Conservation (phyloP, 2,329 filamentous ascomycete genomes). For the Basipetospora sp. region DNA sequence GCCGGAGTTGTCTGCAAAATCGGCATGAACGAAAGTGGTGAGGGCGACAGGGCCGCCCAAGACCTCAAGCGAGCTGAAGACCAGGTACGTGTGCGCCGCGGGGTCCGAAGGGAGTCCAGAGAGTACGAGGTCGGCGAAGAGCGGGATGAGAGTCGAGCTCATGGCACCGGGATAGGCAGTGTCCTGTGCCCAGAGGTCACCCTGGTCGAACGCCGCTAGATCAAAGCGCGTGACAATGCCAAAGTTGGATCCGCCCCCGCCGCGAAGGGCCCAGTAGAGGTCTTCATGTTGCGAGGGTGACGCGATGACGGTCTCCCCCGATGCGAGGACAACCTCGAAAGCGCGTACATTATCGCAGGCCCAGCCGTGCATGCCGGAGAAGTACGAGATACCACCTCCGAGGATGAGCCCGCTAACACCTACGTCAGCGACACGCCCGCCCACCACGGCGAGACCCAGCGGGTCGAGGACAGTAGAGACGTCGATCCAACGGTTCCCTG, state of each 20-base stretch:
- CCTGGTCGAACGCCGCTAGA: conserved; percentile 22
- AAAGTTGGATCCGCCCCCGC: conserved; percentile 41
- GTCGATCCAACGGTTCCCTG: conserved; percentile 28
- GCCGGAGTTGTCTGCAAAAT: neutral
- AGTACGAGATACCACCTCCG: conserved; percentile 13
- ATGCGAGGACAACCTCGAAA: conserved; percentile 30
- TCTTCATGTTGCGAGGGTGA: conserved; percentile 29
- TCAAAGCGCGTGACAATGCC: conserved; percentile 39
- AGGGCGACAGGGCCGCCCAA: conserved; percentile 14
- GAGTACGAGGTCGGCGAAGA: conserved; percentile 12
- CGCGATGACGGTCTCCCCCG: conserved; percentile 29
- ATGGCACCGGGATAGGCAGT: conserved; percentile 5
- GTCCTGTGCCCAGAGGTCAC: conserved; percentile 20
- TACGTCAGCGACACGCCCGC: conserved; percentile 24
- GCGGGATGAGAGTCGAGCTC: conserved; percentile 1
- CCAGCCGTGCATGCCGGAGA: conserved; percentile 22
- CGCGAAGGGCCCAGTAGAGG: conserved; percentile 42
- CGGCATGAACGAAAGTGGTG: conserved; percentile 6
- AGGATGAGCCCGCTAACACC: conserved; percentile 17
- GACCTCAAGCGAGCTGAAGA: conserved; percentile 18
- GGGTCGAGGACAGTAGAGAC: conserved; percentile 14
- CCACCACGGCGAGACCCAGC: conserved; percentile 24
- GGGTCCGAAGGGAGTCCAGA: conserved; percentile 6
- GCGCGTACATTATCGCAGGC: conserved; percentile 28
- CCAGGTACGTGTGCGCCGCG: conserved; percentile 8